Evolutionary conservation across 345 rosid species (phyloP), one percentile per base, ranked within the genome.

Genomic region (Salix purpurea): DNA sequence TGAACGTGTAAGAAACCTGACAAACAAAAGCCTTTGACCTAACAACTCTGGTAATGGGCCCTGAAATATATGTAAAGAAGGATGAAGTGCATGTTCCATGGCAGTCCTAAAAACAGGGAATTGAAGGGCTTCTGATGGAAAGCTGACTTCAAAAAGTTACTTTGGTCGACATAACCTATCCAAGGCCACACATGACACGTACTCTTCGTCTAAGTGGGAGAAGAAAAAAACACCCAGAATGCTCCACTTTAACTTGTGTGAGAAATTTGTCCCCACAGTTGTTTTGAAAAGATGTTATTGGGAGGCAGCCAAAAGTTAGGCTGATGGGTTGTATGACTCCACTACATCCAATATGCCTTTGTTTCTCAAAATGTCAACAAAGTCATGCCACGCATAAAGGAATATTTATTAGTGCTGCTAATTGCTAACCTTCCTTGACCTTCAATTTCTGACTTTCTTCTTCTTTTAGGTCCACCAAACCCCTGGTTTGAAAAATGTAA

Each of bases 251-350:
- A 37, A 46, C 66, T 65, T n/a, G 3, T 34, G 40, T 2, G 16
- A 40, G 56, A 44, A 67, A 37, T 21, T n/a, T 42, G 60, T 75
- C 66, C 73, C 24, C n/a, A 32, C 6, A 67, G 74, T 74, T 6
- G 40, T 23, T 30, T 12, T 37, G 80, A 83, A 37, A 65, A 68
- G 86, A 85, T 81, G 85, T 77, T 72, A 83, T 16, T 81, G 86
- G 85, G 50, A 4, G 65, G 78, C 82, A 77, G 73, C 80, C 80
- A 39, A 72, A 77, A 34, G 82, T 75, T 62, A 3, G 71, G 85
- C 64, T 6, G 52, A 77, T 16, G 58, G 64, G 23, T 76, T 62
- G 30, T 70, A 69, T 46, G 71, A 40, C 73, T 21, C 77, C 72
- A 69, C 72, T 68, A 62, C 37, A 7, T 48, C 30, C 30, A 16